Conservation (phyloP, 495 filamentous ascomycete genomes). For the Podospora anserina region DNA sequence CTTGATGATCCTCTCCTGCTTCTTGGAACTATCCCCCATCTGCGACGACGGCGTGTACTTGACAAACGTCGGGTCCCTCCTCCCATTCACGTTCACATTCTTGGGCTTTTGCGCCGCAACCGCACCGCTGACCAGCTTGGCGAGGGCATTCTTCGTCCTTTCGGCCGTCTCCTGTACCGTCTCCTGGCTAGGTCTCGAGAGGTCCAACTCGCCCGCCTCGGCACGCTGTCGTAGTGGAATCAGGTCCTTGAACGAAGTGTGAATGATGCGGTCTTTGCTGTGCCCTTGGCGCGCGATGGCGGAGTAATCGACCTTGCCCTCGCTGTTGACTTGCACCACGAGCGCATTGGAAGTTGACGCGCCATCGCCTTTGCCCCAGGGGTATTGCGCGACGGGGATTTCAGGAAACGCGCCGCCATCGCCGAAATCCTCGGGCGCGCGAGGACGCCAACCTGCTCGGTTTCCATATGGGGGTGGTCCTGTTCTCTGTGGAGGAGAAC, state of each 20-base stretch:
- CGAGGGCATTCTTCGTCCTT: conserved; percentile 81
- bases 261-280: conserved; percentile 75
- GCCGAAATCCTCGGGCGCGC: conserved; percentile 83
- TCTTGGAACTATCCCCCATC: conserved; percentile 86
- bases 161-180: conserved; percentile 78
- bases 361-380: conserved; percentile 76
- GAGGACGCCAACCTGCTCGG: conserved; percentile 82
- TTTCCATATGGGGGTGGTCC: conserved; percentile 87
- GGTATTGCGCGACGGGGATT: conserved; percentile 90
- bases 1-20: conserved; percentile 97
- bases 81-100: conserved; percentile 73
- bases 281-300: conserved; percentile 93
- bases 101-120: conserved; percentile 94
- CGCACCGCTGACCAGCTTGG: conserved; percentile 76
- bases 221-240: conserved; percentile 93
- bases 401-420: conserved; percentile 97
- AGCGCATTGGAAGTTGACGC: conserved; percentile 78
- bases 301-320: conserved; percentile 94
- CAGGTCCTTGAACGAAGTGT: conserved; percentile 93
- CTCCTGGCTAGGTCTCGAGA: conserved; percentile 82
- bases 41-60: conserved; percentile 94
- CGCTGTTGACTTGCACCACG: conserved; percentile 81
- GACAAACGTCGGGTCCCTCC: conserved; percentile 87
- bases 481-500: conserved; percentile 52
- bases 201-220: conserved; percentile 87